Evolutionary conservation across 192 early-diverging fungal genomes (phyloP), one percentile per base, ranked within the genome.

Genomic region (Bifiguratus adelaidae): DNA sequence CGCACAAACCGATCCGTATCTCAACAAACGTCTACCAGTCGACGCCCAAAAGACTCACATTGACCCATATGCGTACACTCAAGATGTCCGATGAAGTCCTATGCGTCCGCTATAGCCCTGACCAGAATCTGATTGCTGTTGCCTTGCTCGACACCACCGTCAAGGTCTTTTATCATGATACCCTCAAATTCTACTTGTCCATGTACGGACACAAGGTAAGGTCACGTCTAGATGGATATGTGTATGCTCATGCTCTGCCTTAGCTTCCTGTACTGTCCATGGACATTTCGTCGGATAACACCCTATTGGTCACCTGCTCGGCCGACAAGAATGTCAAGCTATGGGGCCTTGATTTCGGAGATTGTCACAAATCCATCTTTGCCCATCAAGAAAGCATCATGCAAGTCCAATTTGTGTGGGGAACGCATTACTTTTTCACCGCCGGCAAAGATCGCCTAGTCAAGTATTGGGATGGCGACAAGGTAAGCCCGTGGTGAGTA

Each of bases 341-440:
- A 26, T 99, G 95, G 95, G 95, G 95, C 24, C 63, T 97, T 49
- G 95, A 99, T 71, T 99, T 99, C 72, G 95, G 95, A 40, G 95
- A 99, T 75, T 99, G 95, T 58, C 95, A 95, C 61, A 81, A 83
- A 56, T 91, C 88, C 33, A 53, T 99, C 36, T 76, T 91, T 50
- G 93, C 91, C 13, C 95, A 99, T 73, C 81, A 90, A 55, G 93
- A 96, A 56, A 76, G 79, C 36, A 84, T 98, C 33, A 96, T 92
- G 68, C 64, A 68, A 9, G 77, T 87, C 24, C 80, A 82, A 44
- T 98, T 91, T 68, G 91, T 95, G 3, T 88, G 80, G 70, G 86
- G 89, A 21, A 96, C 93, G 5, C 92, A 98, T 70, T 94, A 93
- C 67, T 82, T 96, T 48, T 95, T 95, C 51, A 87, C 92, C 9